Evolutionary conservation across 2,329 filamentous ascomycete species (phyloP).

Genomic region (Lecanicillium sp.): DNA sequence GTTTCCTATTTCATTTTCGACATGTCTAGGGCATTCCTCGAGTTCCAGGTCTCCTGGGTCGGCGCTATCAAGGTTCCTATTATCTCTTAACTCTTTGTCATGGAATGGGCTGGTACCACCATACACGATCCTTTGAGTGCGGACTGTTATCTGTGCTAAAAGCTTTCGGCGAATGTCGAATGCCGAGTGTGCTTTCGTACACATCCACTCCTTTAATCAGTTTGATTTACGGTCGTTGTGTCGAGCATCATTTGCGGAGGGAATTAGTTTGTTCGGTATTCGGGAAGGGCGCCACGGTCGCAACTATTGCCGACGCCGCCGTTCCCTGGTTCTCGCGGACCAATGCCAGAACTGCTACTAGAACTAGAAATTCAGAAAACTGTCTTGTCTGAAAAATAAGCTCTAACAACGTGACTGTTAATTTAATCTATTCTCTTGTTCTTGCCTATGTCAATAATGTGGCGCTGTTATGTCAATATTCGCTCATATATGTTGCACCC

Average conservation of each 20-base stretch:
- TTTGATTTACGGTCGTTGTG: not conserved
- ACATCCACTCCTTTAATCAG: not conserved
- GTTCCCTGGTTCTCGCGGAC: not conserved
- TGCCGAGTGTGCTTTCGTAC: not conserved
- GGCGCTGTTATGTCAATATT: no score
- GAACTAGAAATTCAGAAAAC: no score
- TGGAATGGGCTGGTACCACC: constrained; percentile 3
- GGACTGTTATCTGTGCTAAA: not conserved
- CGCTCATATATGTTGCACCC: no score
- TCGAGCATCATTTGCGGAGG: not conserved
- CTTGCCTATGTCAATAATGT: no score
- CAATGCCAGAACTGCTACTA: not conserved
- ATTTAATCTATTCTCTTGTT: not conserved
- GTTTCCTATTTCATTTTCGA: not conserved
- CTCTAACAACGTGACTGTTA: not conserved
- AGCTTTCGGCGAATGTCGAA: not conserved
- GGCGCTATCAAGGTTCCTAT: not conserved
- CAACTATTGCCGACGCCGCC: not conserved
- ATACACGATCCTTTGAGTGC: no score
- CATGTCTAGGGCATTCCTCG: not conserved
- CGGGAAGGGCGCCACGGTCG: not conserved
- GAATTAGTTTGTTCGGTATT: constrained; percentile 1
- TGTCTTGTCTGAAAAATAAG: no score
- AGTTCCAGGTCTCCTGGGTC: not conserved
- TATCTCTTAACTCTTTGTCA: not conserved